Percentiles rank a stretch among this genome's conserved stretches.
Conservation (phyloP, 1,139 yeast species). For the Candida pseudoviswanathii region DNA sequence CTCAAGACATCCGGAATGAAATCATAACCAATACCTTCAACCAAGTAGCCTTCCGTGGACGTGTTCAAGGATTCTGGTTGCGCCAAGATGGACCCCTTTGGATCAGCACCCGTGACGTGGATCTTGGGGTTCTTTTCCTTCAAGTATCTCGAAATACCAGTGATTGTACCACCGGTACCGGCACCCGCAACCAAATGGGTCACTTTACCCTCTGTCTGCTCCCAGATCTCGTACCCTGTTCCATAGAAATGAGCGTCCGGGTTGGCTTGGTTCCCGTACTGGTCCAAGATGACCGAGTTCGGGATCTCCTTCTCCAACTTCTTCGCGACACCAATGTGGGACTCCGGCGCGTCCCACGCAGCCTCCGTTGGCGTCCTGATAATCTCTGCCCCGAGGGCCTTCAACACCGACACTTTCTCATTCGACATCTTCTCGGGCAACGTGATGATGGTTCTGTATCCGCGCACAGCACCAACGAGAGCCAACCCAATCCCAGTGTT, state of each 20-base stretch:
- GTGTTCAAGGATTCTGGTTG: constrained; percentile 74
- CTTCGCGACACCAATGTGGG: constrained; percentile 87
- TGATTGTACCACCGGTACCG: constrained; percentile 85
- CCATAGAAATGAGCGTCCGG: constrained; percentile 85
- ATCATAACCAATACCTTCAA: constrained; percentile 92
- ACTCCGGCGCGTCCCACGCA: constrained; percentile 92
- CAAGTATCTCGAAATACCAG: constrained; percentile 77
- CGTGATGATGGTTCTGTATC: constrained; percentile 85
- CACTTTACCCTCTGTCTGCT: constrained; percentile 73
- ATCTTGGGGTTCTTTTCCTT: constrained; percentile 70
- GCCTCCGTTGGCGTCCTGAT: constrained; percentile 93
- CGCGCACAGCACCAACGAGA: constrained; percentile 81
- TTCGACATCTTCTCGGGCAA: constrained; percentile 93
- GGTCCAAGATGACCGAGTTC: constrained; percentile 83
- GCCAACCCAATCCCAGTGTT: constrained; percentile 91
- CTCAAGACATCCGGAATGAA: constrained; percentile 82
- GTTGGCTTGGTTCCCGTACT: constrained; percentile 76
- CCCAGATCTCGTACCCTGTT: constrained; percentile 86
- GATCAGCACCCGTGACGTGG: constrained; percentile 79
- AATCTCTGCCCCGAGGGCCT: constrained; percentile 89
- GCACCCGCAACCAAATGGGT: constrained; percentile 87
- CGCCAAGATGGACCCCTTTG: constrained; percentile 84
- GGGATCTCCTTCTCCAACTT: constrained; percentile 84
- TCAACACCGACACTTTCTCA: constrained; percentile 85
- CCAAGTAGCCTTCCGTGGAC: constrained; percentile 65